Evolutionary conservation across 257 asterid genomes (phyloP), one percentile per base, ranked within the genome.

Genomic region (Nicotiana noctiflora): DNA sequence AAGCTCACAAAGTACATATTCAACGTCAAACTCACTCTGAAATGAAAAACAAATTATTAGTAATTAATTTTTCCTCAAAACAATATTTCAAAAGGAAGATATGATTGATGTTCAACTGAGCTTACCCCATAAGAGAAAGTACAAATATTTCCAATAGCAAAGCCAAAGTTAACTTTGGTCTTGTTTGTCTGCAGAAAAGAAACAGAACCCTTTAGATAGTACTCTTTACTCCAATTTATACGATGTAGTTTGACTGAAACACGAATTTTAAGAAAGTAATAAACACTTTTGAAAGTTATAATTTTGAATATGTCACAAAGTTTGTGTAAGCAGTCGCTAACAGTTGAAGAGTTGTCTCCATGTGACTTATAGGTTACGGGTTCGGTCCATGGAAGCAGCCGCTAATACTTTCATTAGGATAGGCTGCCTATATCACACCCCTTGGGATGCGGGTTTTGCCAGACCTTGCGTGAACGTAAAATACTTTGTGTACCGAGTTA

Each of bases 1-100:
- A 93, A 70, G 80, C 97, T 88, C 84, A 87, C 84, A 85, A 93
- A 93, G 55, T 88, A 93, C 96, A 93, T 87, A 87, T 93, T 93
- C 21, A 92, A 84, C 2, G 97, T 89, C 84, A 93, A 88, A 77
- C 97, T 86, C 80, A 89, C 94, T 86, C 98, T 92, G 93, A 75
- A 82, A 85, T 52, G 8, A 79, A 23, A 32, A 15, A 68, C 17
- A 44, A 65, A 67, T 2, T 32, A 17, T n/a, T n/a, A 37, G 55
- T 19, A 37, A 18, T 67, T 37, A 2, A 2, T 14, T 19, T 70
- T 11, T 10, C 21, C 34, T 44, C 59, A 44, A 32, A 64, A 8
- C 4, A 3, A 31, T 65, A 65, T 65, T 17, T 65, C 15, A 17
- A 65, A 15, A 32, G 44, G 49, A n/a, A 12, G n/a, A 61, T 27